Evolutionary conservation across 495 filamentous ascomycete species (phyloP).

Genomic region (Chaetomidium leptoderma): DNA sequence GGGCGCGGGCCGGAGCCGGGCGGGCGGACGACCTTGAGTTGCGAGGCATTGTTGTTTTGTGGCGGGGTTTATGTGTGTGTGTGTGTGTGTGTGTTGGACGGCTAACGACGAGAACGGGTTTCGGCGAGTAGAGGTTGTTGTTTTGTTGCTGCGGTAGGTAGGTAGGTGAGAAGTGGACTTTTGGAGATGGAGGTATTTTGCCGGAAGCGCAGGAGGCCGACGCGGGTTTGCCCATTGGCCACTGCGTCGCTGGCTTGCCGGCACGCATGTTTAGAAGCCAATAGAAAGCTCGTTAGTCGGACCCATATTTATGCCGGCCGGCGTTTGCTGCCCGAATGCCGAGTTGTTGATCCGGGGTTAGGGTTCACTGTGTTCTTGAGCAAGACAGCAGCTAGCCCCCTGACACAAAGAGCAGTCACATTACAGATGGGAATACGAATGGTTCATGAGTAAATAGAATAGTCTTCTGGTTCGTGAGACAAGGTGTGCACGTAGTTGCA

Average conservation of each 20-base stretch:
- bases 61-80: slow-evolving; percentile 12
- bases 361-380: slow-evolving; percentile 1
- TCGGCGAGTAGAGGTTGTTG: too few species aligned
- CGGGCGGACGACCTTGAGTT: slow-evolving; percentile 63
- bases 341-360: background rate
- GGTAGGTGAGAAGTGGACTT: too few species aligned
- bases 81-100: background rate
- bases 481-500: too few species aligned
- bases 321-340: background rate
- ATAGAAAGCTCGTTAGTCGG: slow-evolving; percentile 20
- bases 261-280: slow-evolving; percentile 23
- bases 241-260: slow-evolving; percentile 13
- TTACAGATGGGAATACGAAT: too few species aligned
- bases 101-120: too few species aligned
- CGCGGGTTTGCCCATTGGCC: slow-evolving; percentile 30
- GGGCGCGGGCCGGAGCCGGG: slow-evolving; percentile 61
- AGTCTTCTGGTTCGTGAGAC: too few species aligned
- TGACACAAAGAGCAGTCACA: too few species aligned
- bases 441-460: too few species aligned
- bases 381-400: too few species aligned
- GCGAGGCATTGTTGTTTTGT: slow-evolving; percentile 64
- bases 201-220: slow-evolving; percentile 5
- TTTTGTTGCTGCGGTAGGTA: too few species aligned
- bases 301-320: background rate
- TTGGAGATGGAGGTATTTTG: slow-evolving; percentile 14